These are phyloP conservation scores for Hanseniaspora clermontiae DNA, from an alignment of 805 yeast genomes.

Conservation along the genomic window DNA sequence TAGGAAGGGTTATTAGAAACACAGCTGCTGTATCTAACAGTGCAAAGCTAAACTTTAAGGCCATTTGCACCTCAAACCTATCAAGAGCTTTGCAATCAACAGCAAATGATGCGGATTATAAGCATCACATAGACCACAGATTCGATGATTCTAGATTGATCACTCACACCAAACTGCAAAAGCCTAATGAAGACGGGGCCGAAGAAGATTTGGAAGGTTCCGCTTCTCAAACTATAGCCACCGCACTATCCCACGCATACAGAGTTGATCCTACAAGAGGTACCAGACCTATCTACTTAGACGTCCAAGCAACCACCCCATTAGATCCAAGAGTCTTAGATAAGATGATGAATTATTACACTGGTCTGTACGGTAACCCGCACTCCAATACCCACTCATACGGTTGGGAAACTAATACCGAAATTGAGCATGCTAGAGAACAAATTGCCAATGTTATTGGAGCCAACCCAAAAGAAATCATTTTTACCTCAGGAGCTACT, in stretches of 20 bases:
- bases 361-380: constrained; percentile 95
- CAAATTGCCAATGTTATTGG: constrained; percentile 72
- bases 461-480: constrained; percentile 94
- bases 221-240: constrained; percentile 5
- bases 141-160: constrained; percentile 12
- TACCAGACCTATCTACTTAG: constrained; percentile 84
- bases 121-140: constrained; percentile 12
- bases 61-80: neutral
- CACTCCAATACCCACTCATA: constrained; percentile 94
- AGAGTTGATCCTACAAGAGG: constrained; percentile 38
- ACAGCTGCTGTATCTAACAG: neutral
- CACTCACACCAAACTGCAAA: constrained; percentile 21
- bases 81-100: constrained; percentile 3
- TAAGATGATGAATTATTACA: constrained; percentile 70
- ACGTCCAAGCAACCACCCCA: constrained; percentile 97
- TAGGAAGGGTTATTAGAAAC: neutral
- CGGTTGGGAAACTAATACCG: constrained; percentile 97
- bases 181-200: constrained; percentile 17
- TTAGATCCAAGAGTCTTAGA: constrained; percentile 93
- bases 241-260: constrained; percentile 30
- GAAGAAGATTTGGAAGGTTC: constrained; percentile 18
- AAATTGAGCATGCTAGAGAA: constrained; percentile 74
- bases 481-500: constrained; percentile 96
- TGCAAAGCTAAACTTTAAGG: neutral
- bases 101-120: neutral